Evolutionary conservation across 495 filamentous ascomycete genomes (phyloP).

Genomic region (Massariosphaeria phaeospora): DNA sequence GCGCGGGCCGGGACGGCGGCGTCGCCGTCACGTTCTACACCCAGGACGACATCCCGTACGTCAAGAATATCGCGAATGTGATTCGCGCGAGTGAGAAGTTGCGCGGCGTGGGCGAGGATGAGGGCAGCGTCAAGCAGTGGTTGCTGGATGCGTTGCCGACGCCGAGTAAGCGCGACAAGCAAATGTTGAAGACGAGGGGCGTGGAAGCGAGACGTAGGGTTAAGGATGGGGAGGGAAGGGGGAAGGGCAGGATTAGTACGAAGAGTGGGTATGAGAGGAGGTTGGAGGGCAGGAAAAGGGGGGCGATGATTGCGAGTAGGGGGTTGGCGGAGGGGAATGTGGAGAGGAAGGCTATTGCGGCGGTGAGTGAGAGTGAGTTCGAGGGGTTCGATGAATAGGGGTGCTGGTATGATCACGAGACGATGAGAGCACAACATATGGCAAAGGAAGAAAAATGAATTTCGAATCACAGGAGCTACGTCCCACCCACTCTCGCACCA

Average conservation of each 20-base stretch:
- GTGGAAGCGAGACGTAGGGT: constrained; percentile 65
- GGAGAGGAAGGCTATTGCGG: constrained; percentile 36
- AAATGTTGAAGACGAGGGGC: constrained; percentile 73
- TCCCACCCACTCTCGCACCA: too few relatives aligned
- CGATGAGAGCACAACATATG: too few relatives aligned
- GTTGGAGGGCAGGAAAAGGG: constrained; percentile 68
- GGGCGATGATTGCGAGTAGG: constrained; percentile 66
- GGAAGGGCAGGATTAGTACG: constrained; percentile 70
- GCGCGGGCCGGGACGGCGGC: constrained; percentile 81
- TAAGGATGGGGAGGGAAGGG: constrained; percentile 38
- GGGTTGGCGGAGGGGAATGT: constrained; percentile 41
- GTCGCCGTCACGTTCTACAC: constrained; percentile 94
- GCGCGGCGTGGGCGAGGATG: constrained; percentile 38
- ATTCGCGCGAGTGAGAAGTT: constrained; percentile 75
- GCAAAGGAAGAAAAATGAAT: too few relatives aligned
- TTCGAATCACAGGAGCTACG: too few relatives aligned
- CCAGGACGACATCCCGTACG: constrained; percentile 83
- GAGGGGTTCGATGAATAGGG: constrained; percentile 62
- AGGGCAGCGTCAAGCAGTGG: constrained; percentile 71
- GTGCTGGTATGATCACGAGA: too few relatives aligned
- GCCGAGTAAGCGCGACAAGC: constrained; percentile 73
- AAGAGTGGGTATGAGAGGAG: constrained; percentile 85
- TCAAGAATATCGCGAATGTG: constrained; percentile 89
- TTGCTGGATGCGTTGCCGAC: constrained; percentile 81
- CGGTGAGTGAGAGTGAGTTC: constrained; percentile 52